Evolutionary conservation across 805 yeast species (phyloP), one percentile per base, ranked within the genome.

Genomic region (Saccharomycopsis sp.): DNA sequence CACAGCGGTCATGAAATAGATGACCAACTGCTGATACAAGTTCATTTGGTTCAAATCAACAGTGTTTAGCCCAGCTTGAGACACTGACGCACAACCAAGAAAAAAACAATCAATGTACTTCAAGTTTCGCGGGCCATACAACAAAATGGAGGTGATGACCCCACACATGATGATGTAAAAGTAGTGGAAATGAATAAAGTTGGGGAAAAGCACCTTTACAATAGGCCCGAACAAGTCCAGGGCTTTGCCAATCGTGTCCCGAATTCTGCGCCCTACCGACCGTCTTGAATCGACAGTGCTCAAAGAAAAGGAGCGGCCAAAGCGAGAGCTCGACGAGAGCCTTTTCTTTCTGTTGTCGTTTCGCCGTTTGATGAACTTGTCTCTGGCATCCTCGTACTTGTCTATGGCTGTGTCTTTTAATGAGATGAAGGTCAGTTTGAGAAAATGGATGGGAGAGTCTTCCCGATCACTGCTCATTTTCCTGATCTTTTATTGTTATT

Each of bases 61-160:
- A 0, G 96, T 80, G 56, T 86, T 87, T 41, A 92, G 62, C 1
- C 99, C 99, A 0, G 96, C 94, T 55, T 89, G 96, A 1, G 97
- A 86, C 1, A 80, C 62, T 0, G 92, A 76, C 8, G 94, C 89
- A 8, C 78, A 64, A 0, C 87, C 71, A 41, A 84, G 63, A 57
- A 89, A 84, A 25, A 92, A 61, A 1, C 81, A 75, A 62, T 92
- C 97, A 34, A 84, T 79, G 57, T 89, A 92, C 6, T 18, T 19
- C 29, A 71, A 54, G 53, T 80, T 78, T 41, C 67, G 69, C n/a
- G 70, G 69, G 0, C 96, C 95, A 52, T 79, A 89, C 30, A 92
- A 59, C 39, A 89, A 53, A 25, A 88, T 69, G 0, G 96, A 85
- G 1, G 83, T 75, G 1, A 87, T 29, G 2, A 92, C 64, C 1